Evolutionary conservation across 768 basidiomycete species (phyloP).

Genomic region (Lactifluus piperatus): DNA sequence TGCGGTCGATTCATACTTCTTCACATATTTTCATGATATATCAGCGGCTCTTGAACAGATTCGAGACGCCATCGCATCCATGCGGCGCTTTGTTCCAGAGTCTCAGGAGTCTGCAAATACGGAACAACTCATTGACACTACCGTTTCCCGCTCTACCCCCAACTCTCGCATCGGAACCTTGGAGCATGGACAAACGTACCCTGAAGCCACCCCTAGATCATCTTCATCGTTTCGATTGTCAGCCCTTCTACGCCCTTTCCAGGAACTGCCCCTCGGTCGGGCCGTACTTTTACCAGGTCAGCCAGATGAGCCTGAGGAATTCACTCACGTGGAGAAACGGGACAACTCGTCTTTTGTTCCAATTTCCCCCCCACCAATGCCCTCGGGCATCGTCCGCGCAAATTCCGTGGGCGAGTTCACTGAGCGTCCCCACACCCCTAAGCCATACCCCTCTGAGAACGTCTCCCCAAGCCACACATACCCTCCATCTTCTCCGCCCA

Average conservation of each 20-base stretch:
- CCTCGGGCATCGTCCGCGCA: not conserved
- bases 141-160: conserved; percentile 26
- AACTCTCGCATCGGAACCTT: conserved; percentile 1
- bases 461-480: conserved; percentile 15
- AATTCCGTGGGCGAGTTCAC: not conserved
- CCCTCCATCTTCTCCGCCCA: conserved; percentile 11
- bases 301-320: conserved; percentile 45
- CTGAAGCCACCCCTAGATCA: conserved; percentile 24
- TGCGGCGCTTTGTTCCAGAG: conserved; percentile 34
- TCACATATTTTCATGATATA: conserved; percentile 87
- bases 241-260: conserved; percentile 59
- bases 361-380: conserved; percentile 2
- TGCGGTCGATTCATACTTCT: conserved; percentile 83
- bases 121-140: conserved; percentile 49
- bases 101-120: conserved; percentile 23
- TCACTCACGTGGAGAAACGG: conserved; percentile 59
- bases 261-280: conserved; percentile 40
- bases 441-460: not conserved
- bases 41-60: conserved; percentile 73
- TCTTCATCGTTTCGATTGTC: conserved; percentile 52
- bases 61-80: conserved; percentile 56
- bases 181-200: conserved; percentile 25
- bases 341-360: conserved; percentile 43
- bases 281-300: conserved; percentile 28
- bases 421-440: conserved; percentile 3